These are phyloP conservation scores for Barbarea vulgaris DNA, from an alignment of 345 rosid genomes.

Conservation along the genomic window DNA sequence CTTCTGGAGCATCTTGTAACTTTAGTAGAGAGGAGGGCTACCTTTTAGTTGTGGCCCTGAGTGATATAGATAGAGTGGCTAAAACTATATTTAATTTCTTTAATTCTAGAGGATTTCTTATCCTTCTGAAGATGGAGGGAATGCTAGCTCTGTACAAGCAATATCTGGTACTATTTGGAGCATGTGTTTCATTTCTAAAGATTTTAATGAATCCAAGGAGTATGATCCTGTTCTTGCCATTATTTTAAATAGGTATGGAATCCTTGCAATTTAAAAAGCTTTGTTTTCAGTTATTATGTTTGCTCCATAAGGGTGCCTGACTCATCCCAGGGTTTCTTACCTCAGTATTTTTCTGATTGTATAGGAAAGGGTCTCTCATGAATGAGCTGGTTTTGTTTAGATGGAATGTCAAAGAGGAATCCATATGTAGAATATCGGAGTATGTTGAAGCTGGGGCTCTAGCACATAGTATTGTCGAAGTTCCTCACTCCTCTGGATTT, in stretches of 20 bases:
- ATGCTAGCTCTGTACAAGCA: conserved; percentile 42
- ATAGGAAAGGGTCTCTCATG: conserved; percentile 67
- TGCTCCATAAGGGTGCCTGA: conserved; percentile 18
- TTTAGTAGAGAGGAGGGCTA: background rate
- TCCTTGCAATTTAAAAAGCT: conserved; percentile 36
- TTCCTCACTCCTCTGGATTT: conserved; percentile 82
- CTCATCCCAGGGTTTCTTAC: conserved; percentile 38
- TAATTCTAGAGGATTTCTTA: conserved; percentile 66
- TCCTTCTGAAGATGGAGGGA: conserved; percentile 72
- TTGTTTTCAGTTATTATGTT: conserved; percentile 23
- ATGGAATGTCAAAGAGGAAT: conserved; percentile 68
- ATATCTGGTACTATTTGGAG: conserved; percentile 94
- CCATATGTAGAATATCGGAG: conserved; percentile 56
- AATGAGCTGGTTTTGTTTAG: conserved; percentile 71
- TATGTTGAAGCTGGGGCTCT: conserved; percentile 77
- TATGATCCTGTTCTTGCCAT: conserved; percentile 84
- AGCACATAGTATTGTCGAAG: conserved; percentile 80
- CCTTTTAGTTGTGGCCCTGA: conserved; percentile 5
- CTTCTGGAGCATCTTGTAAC: conserved; percentile 35
- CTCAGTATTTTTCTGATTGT: conserved; percentile 35
- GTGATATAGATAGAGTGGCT: conserved; percentile 14
- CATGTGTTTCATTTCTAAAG: conserved; percentile 88
- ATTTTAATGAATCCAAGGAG: conserved; percentile 56
- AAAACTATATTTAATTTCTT: conserved; percentile 25
- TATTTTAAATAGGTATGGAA: conserved; percentile 81